A percentile compares a stretch with the other conserved stretches of the same genome.
phyloP scores from a whole-genome alignment of 2,329 filamentous ascomycete genomes.

The Fusarium tanahbumbuense region DNA sequence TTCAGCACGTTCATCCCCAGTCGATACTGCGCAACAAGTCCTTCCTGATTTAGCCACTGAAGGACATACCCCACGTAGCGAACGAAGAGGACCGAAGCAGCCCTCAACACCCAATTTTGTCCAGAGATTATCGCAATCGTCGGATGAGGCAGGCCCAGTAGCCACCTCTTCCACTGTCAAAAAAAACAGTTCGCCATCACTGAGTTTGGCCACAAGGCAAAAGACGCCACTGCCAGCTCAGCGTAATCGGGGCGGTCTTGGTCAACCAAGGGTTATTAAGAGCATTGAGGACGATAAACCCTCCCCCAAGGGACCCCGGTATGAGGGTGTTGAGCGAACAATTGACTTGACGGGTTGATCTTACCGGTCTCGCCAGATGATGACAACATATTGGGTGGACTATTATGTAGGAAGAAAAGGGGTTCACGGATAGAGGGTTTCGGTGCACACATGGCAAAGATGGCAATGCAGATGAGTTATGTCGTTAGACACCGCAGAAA shows the following conservation, averaged over 20 bases:
- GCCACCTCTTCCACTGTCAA: conserved; percentile 23
- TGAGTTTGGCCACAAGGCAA: conserved; percentile 7
- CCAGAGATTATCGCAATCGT: conserved; percentile 25
- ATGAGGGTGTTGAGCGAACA: conserved; percentile 50
- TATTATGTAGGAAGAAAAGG: background rate
- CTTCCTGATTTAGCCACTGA: conserved; percentile 27
- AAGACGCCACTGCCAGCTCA: background rate
- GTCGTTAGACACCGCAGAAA: conserved; percentile 6
- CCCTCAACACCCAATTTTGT: conserved; percentile 29
- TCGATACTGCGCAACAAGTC: conserved; percentile 14
- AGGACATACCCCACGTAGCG: background rate
- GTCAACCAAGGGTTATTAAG: conserved; percentile 7
- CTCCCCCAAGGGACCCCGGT: conserved; percentile 35
- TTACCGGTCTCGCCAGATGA: background rate
- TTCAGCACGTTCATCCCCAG: conserved; percentile 42
- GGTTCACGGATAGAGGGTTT: background rate
- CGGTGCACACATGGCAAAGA: background rate
- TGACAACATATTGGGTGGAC: background rate
- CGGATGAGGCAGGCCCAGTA: conserved; percentile 1
- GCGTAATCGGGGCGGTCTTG: conserved; percentile 9
- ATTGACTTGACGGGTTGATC: conserved; percentile 32
- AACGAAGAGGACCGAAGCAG: background rate
- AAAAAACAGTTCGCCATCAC: conserved; percentile 22
- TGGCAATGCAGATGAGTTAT: background rate
- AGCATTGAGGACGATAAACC: conserved; percentile 39